Evolutionary conservation across 768 basidiomycete species (phyloP), one percentile per base, ranked within the genome.

Genomic region (Tricholoma matsutake): DNA sequence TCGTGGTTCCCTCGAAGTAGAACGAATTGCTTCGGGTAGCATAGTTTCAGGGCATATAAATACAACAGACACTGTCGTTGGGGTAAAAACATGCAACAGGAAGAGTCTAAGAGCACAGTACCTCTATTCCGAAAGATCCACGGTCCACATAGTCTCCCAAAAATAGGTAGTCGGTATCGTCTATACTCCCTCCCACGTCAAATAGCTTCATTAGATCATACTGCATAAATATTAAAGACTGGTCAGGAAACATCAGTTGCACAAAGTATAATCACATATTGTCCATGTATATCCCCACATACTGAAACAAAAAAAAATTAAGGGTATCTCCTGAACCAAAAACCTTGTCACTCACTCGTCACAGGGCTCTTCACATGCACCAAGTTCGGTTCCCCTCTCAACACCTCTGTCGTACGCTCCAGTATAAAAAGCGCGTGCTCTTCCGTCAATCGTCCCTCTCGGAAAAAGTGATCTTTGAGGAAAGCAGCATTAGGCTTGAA

Each of bases 151-250:
- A 98, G 73, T 98, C 96, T 32, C 96, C 96, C 25, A 98, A 80
- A 76, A 98, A 98, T 47, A 97, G 79, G 78, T 98, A 98, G 18
- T 86, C 81, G 62, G 88, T 97, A 35, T 96, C 89, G 16, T 77
- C 73, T 52, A 94, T 81, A 63, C 85, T 86, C 2, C 96, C 96
- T 31, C 96, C 96, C 31, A 98, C 89, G 68, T 97, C 96, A 67
- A 98, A 95, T 41, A 98, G 82, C 75, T 98, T 97, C 93, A 98
- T 96, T 61, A 98, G 81, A 76, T 98, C 96, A 72, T 95, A 98
- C 94, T 98, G 68, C 32, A 53, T 22, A 35, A n/a, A n/a, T n/a
- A n/a, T n/a, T n/a, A n/a, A 9, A 2, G 22, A 34, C 18, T 34
- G 22, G 47, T 58, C 49, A 59, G 35, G n/a, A 55, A 39, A 8